These are phyloP conservation scores for Suaeda aralocaspica DNA, from an alignment of 148 eudicot species.

Conservation along the genomic window DNA sequence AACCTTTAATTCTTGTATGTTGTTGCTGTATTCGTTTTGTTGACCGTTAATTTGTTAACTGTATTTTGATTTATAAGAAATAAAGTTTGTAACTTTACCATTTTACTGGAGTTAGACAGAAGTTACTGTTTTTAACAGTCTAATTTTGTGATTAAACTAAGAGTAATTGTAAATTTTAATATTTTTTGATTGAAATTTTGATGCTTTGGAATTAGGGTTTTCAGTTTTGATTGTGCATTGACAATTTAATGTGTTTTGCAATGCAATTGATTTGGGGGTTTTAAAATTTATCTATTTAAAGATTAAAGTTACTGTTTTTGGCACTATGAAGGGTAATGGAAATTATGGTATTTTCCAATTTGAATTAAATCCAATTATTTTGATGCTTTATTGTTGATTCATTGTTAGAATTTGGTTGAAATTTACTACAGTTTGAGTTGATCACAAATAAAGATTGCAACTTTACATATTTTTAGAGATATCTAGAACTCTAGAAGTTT, in stretches of 20 bases:
- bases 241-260: not conserved
- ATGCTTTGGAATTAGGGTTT: constrained; percentile 13
- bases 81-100: constrained; percentile 14
- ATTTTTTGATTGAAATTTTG: not conserved
- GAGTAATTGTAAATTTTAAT: not conserved
- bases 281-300: not conserved
- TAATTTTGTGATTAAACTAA: constrained; percentile 4
- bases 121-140: not conserved
- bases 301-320: not conserved
- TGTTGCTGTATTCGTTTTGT: not conserved
- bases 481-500: too few species aligned
- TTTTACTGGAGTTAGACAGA: not conserved
- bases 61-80: not conserved
- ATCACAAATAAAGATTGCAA: too few species aligned
- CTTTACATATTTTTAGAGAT: too few species aligned
- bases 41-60: not conserved
- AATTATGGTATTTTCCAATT: not conserved
- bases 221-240: not conserved
- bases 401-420: not conserved
- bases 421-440: not conserved
- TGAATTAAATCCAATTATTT: not conserved
- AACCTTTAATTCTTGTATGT: not conserved
- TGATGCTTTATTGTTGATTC: not conserved
- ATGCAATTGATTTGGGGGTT: constrained; percentile 12
- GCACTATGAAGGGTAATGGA: not conserved